Percentiles rank a stretch among this genome's conserved stretches.
Conservation (phyloP, 208 protist species). For the Acanthamoeba polyphaga region DNA sequence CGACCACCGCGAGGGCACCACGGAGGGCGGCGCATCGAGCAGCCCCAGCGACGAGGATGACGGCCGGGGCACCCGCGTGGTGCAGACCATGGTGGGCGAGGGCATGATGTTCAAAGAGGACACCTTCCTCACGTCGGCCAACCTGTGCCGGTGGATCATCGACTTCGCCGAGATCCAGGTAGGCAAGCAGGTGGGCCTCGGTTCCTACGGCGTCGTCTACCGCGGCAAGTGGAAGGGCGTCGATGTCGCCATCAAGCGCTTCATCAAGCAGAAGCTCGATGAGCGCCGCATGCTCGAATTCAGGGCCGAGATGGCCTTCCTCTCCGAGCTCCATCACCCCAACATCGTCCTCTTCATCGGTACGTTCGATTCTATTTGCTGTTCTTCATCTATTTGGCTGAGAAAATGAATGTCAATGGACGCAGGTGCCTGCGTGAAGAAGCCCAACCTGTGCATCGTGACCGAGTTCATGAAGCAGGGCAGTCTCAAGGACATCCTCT, state of each 20-base stretch:
- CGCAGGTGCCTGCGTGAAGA: no score
- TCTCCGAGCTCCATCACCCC: constrained; percentile 61
- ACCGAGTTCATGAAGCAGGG: constrained; percentile 32
- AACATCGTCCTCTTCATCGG: constrained; percentile 76
- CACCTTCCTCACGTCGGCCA: constrained; percentile 53
- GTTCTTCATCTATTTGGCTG: no score
- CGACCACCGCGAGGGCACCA: neutral
- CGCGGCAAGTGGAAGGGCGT: constrained; percentile 67
- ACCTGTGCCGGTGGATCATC: constrained; percentile 57
- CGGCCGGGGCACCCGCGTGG: no score
- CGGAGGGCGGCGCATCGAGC: neutral
- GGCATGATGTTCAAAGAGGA: constrained; percentile 21
- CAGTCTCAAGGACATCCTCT: neutral
- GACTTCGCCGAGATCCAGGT: constrained; percentile 25
- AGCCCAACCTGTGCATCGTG: constrained; percentile 56
- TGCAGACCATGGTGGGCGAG: constrained; percentile 34
- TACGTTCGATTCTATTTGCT: neutral
- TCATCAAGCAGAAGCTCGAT: constrained; percentile 71
- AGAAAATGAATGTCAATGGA: no score
- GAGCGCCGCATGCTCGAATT: constrained; percentile 59
- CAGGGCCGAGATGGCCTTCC: constrained; percentile 34
- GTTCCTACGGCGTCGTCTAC: constrained; percentile 58
- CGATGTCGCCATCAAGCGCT: neutral
- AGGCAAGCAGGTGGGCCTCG: constrained; percentile 20
- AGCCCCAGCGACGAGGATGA: neutral